Conservation (phyloP, 331 rosid genomes). For the Telfairia occidentalis region DNA sequence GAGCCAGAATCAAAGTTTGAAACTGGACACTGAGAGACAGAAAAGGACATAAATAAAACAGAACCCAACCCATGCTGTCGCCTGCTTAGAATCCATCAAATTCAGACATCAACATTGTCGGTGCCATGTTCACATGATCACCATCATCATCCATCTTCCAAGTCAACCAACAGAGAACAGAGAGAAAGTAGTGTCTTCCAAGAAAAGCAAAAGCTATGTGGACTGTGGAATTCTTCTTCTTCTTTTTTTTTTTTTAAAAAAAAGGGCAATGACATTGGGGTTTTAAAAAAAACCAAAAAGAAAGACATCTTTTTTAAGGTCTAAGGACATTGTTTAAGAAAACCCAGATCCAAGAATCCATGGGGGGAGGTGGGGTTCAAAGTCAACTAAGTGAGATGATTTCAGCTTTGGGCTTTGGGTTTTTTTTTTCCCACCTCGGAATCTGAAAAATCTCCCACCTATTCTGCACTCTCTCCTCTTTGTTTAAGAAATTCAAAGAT, state of each 20-base stretch:
- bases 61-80: neutral
- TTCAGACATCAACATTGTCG: neutral
- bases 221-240: neutral
- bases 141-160: neutral
- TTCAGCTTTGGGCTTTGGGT: slow-evolving; percentile 17
- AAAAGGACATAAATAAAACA: neutral
- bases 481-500: neutral
- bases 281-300: neutral
- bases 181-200: neutral
- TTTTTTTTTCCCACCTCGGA: slow-evolving; percentile 33
- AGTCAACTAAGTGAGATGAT: slow-evolving; percentile 49
- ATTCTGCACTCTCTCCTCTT: neutral
- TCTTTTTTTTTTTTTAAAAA: neutral
- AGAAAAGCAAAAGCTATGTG: neutral
- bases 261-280: neutral
- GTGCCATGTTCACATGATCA: neutral
- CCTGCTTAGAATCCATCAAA: neutral
- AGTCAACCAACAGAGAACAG: neutral
- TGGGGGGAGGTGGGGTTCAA: slow-evolving; percentile 14
- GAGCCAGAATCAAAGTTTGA: neutral
- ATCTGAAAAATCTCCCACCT: slow-evolving; percentile 12
- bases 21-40: neutral
- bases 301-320: neutral
- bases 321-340: neutral
- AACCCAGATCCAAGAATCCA: slow-evolving; percentile 54